phyloP scores from a whole-genome alignment of 2,329 filamentous ascomycete genomes.

The Aspergillus pseudonomiae region DNA sequence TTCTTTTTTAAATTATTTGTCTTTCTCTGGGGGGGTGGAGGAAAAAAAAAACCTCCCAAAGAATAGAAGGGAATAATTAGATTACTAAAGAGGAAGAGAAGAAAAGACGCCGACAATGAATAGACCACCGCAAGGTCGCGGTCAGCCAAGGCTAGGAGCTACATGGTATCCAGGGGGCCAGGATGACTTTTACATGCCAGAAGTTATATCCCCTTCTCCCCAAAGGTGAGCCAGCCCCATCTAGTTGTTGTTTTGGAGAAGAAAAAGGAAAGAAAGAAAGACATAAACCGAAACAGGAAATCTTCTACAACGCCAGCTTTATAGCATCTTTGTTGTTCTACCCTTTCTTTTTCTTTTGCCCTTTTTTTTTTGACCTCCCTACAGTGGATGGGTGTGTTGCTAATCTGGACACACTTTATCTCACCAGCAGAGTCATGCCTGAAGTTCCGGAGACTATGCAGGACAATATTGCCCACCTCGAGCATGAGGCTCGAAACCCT shows the following conservation, averaged over 20 bases:
- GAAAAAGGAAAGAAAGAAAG: slow-evolving; percentile 9
- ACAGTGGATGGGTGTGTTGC: slow-evolving; percentile 22
- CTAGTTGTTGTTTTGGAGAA: slow-evolving; percentile 6
- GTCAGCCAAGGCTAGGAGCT: slow-evolving; percentile 54
- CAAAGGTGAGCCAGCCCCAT: slow-evolving; percentile 59
- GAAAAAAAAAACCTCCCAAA: slow-evolving; percentile 9
- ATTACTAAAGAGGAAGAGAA: slow-evolving; percentile 13
- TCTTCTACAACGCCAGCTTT: neutral
- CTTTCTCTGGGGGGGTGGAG: neutral
- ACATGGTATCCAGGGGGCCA: slow-evolving; percentile 70
- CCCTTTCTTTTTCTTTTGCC: too few relatives aligned
- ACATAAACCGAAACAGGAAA: neutral
- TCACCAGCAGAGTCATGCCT: slow-evolving; percentile 73
- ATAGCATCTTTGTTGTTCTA: neutral
- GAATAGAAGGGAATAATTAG: slow-evolving; percentile 13
- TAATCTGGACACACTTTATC: slow-evolving; percentile 26
- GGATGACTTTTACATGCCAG: slow-evolving; percentile 71
- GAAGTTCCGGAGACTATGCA: slow-evolving; percentile 97
- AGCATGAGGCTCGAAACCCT: slow-evolving; percentile 68
- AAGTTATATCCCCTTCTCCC: slow-evolving; percentile 70
- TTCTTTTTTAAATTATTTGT: neutral
- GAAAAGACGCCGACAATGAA: slow-evolving; percentile 34
- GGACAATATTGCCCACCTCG: slow-evolving; percentile 87
- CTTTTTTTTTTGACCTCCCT: neutral
- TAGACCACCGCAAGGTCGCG: slow-evolving; percentile 41